Base-by-base conservation (phyloP, 306 rosid species). In the Vigna angularis region DNA sequence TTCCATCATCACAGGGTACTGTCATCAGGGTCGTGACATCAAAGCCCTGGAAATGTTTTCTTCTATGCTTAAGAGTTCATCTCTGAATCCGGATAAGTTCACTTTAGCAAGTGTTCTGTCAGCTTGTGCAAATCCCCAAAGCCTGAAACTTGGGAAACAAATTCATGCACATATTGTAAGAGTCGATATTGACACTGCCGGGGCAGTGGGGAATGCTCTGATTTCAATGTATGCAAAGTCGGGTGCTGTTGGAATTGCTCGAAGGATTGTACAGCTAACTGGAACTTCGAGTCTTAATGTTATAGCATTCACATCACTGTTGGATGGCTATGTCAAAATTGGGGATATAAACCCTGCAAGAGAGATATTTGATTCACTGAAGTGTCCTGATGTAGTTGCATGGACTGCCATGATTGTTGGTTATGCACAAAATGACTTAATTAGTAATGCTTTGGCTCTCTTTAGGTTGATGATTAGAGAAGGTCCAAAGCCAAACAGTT, bases 321-420 rank as follows among this genome's bases (percentile, higher is more conserved):
- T 94, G 75, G 89, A 92, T 84, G 98, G 98, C 42, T 94, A 89
- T 75, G 57, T 87, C 83, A 94, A 94, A 88, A 80, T 78, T 58
- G 98, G 97, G 82, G 88, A 91, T 74, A 57, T 91, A 18, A 87
- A 80, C 67, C 90, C 91, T 9, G 98, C 96, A 4, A 83, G 96
- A 86, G 86, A 89, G 82, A 90, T 94, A 86, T 94, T 94, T 83
- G 89, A 88, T 70, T 86, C 89, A 9, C 80, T 94, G 73, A 79
- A 83, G 79, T 74, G 85, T 34, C 78, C 73, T 22, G 98, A 94
- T 74, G 90, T 92, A 56, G 85, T 94, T 83, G 94, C 91, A 1
- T 92, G 97, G 97, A 94, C 98, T 18, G 94, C 97, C 45, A 90
- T 94, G 96, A 89, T 94, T 63, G 98, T 90, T 42, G 98, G 98